Evolutionary conservation across 2,329 filamentous ascomycete species (phyloP), one percentile per base, ranked within the genome.

Genomic region (Trichoderma citrinoviride): DNA sequence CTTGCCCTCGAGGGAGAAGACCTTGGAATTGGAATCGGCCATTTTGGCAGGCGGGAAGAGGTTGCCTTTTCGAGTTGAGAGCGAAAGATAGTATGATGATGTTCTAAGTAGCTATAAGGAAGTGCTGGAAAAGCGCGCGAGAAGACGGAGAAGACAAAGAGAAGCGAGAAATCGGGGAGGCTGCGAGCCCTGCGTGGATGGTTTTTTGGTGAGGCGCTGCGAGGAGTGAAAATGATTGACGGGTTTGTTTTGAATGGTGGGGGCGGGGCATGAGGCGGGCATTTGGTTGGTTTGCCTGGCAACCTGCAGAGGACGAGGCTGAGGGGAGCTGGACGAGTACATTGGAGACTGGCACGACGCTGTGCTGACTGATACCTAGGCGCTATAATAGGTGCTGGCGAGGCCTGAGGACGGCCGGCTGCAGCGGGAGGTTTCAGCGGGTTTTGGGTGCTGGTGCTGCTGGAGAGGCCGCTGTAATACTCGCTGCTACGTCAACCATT

Each of bases 1-100:
- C 82, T 90, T 95, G 78, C 91, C 93, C 79, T 96, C 91, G 70
- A 98, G 87, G 71, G 93, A 93, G 81, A 97, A 98, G 74, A 92
- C 76, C 64, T 78, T 68, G 25, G 73, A 69, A n/a, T n/a, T n/a
- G 66, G 71, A 69, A 14, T 37, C 33, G 66, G 73, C 66, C 76
- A 78, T 77, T 66, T 55, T 71, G 67, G n/a, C 49, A 54, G 60
- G 60, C n/a, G 62, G 64, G 61, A 50, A 67, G 56, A 23, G 53
- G 27, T 8, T 41, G 21, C 4, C 10, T 37, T 14, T 37, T 14
- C 5, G 19, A 47, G n/a, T 57, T 21, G 46, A 19, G 40, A 46
- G 49, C 49, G 44, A 61, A 53, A 53, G 5, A 14, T 37, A 23
- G 40, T 54, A 61, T 62, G 25, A 61, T 50, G 23, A 33, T 61